phyloP scores from a whole-genome alignment of 1,284 basidiomycete genomes.

The Cutaneotrichosporon sp. region DNA sequence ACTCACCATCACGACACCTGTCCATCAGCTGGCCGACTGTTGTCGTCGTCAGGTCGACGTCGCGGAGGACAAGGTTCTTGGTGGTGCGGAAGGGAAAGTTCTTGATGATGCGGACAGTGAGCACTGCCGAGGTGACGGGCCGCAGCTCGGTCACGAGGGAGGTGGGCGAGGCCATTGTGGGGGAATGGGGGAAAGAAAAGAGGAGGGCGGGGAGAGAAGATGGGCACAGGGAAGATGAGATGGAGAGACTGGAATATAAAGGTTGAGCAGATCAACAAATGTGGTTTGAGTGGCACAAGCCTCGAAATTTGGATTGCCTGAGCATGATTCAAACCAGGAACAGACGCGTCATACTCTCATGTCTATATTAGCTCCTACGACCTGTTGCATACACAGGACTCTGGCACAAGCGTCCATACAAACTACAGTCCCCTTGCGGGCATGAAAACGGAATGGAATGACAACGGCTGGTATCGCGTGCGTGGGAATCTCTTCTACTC shows the following conservation, averaged over 20 bases:
- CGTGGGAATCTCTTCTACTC: constrained; percentile 17
- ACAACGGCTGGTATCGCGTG: constrained; percentile 7
- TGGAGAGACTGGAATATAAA: too few relatives aligned
- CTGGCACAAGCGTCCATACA: constrained; percentile 5
- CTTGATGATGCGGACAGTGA: constrained; percentile 82
- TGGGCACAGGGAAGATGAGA: not conserved
- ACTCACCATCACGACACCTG: constrained; percentile 59
- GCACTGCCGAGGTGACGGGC: constrained; percentile 41
- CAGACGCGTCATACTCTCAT: not conserved
- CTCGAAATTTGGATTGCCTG: not conserved
- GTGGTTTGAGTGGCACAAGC: constrained; percentile 1
- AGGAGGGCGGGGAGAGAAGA: not conserved
- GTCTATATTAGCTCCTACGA: not conserved
- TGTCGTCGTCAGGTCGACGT: constrained; percentile 72
- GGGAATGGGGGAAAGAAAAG: not conserved
- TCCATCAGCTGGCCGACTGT: constrained; percentile 78
- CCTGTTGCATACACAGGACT: constrained; percentile 7
- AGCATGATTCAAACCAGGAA: not conserved
- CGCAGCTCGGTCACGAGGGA: constrained; percentile 33
- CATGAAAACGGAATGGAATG: constrained; percentile 5
- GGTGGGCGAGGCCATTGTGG: constrained; percentile 14
- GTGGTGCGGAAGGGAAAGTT: constrained; percentile 90
- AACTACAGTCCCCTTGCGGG: constrained; percentile 3
- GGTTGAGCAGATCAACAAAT: not conserved
- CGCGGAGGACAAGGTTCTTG: constrained; percentile 78